Conservation (phyloP, 352 stramenopile species). For the Aphanomyces invadans region DNA sequence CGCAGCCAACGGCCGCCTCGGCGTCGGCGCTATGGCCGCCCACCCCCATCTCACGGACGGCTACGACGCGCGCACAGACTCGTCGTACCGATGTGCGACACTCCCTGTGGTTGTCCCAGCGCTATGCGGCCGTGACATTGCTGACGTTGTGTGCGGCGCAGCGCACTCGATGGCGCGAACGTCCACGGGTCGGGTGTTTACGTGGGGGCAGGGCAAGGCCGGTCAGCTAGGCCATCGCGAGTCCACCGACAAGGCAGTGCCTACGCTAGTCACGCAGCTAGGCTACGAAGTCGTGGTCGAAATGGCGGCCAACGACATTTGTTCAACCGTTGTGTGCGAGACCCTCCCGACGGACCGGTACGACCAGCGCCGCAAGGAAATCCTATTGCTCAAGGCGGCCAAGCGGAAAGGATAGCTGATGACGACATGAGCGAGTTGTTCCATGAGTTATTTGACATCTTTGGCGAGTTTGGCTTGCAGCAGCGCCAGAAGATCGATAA, state of each 20-base stretch:
- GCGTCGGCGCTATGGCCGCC: conserved; percentile 34
- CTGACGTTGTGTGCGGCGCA: conserved; percentile 39
- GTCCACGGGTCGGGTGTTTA: conserved; percentile 39
- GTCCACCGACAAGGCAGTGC: conserved; percentile 35
- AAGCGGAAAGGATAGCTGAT: neutral
- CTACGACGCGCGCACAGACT: conserved; percentile 64
- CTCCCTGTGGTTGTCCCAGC: conserved; percentile 34
- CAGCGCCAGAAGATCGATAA: neutral
- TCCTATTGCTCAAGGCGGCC: conserved; percentile 38
- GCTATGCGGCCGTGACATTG: conserved; percentile 44
- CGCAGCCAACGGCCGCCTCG: conserved; percentile 48
- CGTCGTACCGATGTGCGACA: conserved; percentile 46
- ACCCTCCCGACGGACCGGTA: conserved; percentile 35
- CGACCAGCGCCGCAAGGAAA: conserved; percentile 37
- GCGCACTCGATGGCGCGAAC: conserved; percentile 54
- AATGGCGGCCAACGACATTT: conserved; percentile 46
- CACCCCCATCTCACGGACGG: conserved; percentile 36
- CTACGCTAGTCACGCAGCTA: conserved; percentile 37
- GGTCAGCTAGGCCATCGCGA: conserved; percentile 41
- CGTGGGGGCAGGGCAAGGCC: conserved; percentile 44
- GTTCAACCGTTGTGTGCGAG: conserved; percentile 50
- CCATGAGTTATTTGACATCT: neutral
- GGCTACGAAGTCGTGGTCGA: conserved; percentile 44
- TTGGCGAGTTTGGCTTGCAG: conserved; percentile 1
- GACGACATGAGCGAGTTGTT: neutral